phyloP scores from a whole-genome alignment of 2,329 filamentous ascomycete genomes.

The Ustilaginoidea virens region DNA sequence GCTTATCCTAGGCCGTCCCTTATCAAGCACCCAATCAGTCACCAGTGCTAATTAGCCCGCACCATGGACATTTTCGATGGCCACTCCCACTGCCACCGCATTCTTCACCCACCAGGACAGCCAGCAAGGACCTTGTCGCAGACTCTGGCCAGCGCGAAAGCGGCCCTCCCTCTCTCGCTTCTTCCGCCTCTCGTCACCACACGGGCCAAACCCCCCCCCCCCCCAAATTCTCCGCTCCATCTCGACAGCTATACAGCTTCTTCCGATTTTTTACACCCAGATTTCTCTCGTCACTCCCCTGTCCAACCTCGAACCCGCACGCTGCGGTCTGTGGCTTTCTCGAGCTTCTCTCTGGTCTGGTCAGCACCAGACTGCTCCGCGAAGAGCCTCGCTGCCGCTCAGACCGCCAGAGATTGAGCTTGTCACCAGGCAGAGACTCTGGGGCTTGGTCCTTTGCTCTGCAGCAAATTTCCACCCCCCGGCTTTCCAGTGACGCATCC shows the following conservation, averaged over 20 bases:
- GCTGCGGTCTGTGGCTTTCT: too few species aligned
- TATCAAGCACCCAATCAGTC: too few species aligned
- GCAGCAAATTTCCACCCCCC: too few species aligned
- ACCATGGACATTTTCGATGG: too few species aligned
- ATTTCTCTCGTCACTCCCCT: neutral
- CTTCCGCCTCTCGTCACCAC: constrained; percentile 4
- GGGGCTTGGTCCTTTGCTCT: neutral
- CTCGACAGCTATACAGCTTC: neutral
- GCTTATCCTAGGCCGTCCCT: too few species aligned
- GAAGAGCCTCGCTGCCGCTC: neutral
- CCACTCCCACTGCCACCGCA: too few species aligned
- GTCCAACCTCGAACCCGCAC: too few species aligned
- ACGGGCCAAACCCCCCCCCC: constrained; percentile 1
- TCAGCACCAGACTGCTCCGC: constrained; percentile 3
- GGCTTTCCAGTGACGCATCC: constrained; percentile 4
- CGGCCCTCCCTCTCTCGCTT: constrained; percentile 2
- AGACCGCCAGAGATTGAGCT: neutral
- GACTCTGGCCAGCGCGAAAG: too few species aligned
- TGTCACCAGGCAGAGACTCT: constrained; percentile 1
- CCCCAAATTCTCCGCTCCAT: neutral
- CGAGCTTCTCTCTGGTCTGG: too few species aligned
- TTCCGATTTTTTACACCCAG: neutral
- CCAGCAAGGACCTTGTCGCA: too few species aligned
- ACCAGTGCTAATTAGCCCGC: too few species aligned
- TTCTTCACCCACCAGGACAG: too few species aligned